A percentile compares a stretch with the other conserved stretches of the same genome.
These are phyloP conservation scores for Aechmea fasciata DNA, from an alignment of 176 grass and related monocot species.

Conservation along the genomic window DNA sequence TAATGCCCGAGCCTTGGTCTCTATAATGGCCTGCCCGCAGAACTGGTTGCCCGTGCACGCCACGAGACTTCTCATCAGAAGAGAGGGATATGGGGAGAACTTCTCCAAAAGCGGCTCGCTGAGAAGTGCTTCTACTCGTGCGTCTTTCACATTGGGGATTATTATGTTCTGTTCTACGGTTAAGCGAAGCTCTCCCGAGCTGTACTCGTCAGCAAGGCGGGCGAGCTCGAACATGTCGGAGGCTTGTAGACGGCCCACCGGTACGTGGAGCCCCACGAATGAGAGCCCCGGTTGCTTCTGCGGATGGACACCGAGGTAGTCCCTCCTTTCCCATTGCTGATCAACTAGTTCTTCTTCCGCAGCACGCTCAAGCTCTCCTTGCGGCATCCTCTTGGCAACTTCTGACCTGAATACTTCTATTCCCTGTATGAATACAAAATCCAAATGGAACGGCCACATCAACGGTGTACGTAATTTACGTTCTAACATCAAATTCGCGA, in stretches of 20 bases:
- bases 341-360: constrained; percentile 49
- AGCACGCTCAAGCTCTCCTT: constrained; percentile 38
- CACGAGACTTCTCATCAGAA: constrained; percentile 59
- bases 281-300: constrained; percentile 70
- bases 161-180: constrained; percentile 94
- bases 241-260: constrained; percentile 62
- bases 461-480: neutral
- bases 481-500: neutral
- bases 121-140: constrained; percentile 36
- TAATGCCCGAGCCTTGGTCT: constrained; percentile 74
- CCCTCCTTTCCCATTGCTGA: constrained; percentile 55
- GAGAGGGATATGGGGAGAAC: constrained; percentile 55
- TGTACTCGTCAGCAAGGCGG: constrained; percentile 68
- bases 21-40: constrained; percentile 93
- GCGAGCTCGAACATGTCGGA: constrained; percentile 82
- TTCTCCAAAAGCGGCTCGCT: constrained; percentile 50
- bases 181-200: constrained; percentile 66
- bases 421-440: constrained; percentile 27
- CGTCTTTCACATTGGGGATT: constrained; percentile 65
- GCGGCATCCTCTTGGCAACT: constrained; percentile 72
- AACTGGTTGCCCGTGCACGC: constrained; percentile 92
- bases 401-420: constrained; percentile 75
- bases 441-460: neutral
- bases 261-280: constrained; percentile 65
- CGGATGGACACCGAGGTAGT: constrained; percentile 68